Percentiles rank a stretch among this genome's conserved stretches.
These are phyloP conservation scores for Vigna hirtella DNA, from an alignment of 306 rosid species.

Conservation along the genomic window DNA sequence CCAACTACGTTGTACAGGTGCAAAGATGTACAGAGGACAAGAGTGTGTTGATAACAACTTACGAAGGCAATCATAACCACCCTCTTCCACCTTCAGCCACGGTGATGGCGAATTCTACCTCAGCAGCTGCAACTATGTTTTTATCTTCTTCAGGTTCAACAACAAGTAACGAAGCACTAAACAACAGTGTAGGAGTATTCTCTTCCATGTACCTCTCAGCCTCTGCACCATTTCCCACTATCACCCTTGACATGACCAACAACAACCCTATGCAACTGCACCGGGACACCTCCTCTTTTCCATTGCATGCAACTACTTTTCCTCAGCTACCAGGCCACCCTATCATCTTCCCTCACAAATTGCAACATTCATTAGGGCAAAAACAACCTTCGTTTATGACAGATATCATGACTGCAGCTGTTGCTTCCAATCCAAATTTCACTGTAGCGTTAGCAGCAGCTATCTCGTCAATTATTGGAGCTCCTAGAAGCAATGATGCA, in stretches of 20 bases:
- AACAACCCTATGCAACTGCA: constrained; percentile 36
- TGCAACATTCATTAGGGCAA: constrained; percentile 30
- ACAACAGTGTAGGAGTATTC: constrained; percentile 32
- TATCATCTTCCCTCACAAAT: constrained; percentile 36
- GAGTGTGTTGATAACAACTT: constrained; percentile 57
- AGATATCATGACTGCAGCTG: constrained; percentile 45
- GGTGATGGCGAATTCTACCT: constrained; percentile 52
- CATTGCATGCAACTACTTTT: constrained; percentile 27
- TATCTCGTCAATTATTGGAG: constrained; percentile 50
- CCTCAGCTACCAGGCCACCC: constrained; percentile 47
- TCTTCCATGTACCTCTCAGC: constrained; percentile 45
- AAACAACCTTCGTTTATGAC: constrained; percentile 27
- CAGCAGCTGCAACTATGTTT: constrained; percentile 60
- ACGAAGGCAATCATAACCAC: constrained; percentile 69
- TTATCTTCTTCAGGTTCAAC: constrained; percentile 51
- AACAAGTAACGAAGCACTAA: constrained; percentile 31
- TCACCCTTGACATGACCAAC: constrained; percentile 58
- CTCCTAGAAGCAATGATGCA: constrained; percentile 9
- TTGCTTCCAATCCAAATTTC: constrained; percentile 58
- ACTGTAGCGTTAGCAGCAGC: constrained; percentile 60
- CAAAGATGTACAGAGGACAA: constrained; percentile 64
- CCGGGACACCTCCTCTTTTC: constrained; percentile 10
- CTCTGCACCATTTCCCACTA: constrained; percentile 55
- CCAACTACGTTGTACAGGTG: constrained; percentile 45
- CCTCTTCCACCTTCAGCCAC: constrained; percentile 57